Evolutionary conservation across 2,329 filamentous ascomycete genomes (phyloP), one percentile per base, ranked within the genome.

Genomic region (Aschersonia sp.): DNA sequence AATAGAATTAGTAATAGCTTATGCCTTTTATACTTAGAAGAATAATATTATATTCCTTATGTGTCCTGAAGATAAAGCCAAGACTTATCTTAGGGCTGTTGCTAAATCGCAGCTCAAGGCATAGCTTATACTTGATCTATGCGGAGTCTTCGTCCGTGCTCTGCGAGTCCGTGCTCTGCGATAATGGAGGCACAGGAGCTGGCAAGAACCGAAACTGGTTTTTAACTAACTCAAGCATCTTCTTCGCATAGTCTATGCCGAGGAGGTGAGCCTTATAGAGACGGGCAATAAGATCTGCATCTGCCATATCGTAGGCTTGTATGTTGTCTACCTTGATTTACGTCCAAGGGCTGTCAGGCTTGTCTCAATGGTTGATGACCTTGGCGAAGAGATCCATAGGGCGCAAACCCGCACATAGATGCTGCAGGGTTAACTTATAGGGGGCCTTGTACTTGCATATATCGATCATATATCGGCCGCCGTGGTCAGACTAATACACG

Each of bases 381-480:
- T 69, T 61, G 12, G 63, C 56, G 43, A 61, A 54, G 20, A 73
- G 63, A 48, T 69, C 57, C 58, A 71, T 69, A 1, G 58, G 51
- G 12, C 63, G 59, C 1, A 75, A 61, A 32, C 70, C 65, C 29
- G 59, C 48, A 35, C 65, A 63, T 46, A 75, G 66, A 51, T 70
- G 62, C 12, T 52, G 53, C 40, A 62, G 55, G 5, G 65, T 66
- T 2, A 76, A 54, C 52, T 74, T 72, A 53, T 72, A 63, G 0
- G 68, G 70, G 12, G 66, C 53, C 58, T 73, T 76, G 52, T 73
- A 71, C 56, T 75, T 64, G 31, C 59, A 58, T 43, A 70, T 50
- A 29, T 59, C 64, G 4, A 57, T 46, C 48, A 64, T 61, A 5
- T 20, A 50, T 4, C 49, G 55, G 29, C 6, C 12, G 48, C n/a